Conservation (phyloP, 2,329 filamentous ascomycete species). For the Cladophialophora exuberans region DNA sequence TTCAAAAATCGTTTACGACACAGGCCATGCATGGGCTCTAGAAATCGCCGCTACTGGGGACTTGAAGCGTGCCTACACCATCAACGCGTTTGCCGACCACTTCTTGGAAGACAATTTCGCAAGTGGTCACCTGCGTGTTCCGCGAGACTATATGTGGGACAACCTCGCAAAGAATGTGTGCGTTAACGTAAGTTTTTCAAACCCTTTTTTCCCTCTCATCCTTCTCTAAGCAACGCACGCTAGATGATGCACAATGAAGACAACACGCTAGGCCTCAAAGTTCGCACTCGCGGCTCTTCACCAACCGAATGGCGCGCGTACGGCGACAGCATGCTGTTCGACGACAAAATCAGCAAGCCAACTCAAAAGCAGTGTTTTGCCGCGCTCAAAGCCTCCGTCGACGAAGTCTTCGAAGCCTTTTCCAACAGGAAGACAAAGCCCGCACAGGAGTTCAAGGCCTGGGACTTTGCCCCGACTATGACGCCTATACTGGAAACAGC, state of each 20-base stretch:
- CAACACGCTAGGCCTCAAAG: background rate
- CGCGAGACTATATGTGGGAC: background rate
- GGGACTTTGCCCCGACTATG: background rate
- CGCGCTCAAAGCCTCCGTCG: background rate
- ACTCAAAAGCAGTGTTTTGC: background rate
- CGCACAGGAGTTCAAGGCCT: background rate
- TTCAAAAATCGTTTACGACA: background rate
- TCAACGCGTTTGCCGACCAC: background rate
- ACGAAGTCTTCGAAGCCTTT: background rate
- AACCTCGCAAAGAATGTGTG: background rate
- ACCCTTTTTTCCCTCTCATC: background rate
- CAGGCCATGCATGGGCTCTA: background rate
- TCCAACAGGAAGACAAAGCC: background rate
- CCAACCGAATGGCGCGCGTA: background rate
- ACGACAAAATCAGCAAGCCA: background rate
- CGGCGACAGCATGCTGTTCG: conserved; percentile 1
- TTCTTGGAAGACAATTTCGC: conserved; percentile 3
- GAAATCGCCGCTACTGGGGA: background rate
- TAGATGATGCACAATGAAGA: conserved; percentile 2
- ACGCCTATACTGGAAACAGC: background rate
- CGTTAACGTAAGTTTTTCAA: background rate
- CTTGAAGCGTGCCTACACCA: background rate
- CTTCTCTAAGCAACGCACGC: background rate
- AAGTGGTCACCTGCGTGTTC: background rate
- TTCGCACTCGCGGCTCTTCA: background rate